Conservation (phyloP, 257 asterid genomes). For the Paraleonurus japonicus region DNA sequence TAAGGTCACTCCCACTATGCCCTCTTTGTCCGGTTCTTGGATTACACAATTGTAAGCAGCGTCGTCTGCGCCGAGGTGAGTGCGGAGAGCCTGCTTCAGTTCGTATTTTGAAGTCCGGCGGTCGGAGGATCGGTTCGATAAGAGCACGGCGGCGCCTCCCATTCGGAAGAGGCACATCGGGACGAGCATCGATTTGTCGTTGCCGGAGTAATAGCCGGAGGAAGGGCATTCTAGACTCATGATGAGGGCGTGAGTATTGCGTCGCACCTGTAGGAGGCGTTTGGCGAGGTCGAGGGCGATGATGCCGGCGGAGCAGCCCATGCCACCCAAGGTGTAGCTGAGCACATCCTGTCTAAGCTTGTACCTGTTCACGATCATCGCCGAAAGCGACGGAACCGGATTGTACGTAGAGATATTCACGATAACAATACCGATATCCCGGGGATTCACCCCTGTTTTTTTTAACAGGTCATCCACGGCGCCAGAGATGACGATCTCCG, state of each 20-base stretch:
- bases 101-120: conserved; percentile 16
- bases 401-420: conserved; percentile 39
- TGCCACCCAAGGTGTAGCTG: conserved; percentile 40
- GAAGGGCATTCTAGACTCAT: conserved; percentile 26
- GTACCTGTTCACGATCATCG: conserved; percentile 38
- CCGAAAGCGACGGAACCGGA: conserved; percentile 46
- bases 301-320: conserved; percentile 49
- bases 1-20: not conserved
- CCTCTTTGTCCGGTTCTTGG: conserved; percentile 21
- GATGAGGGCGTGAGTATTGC: conserved; percentile 16
- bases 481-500: conserved; percentile 37
- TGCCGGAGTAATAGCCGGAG: conserved; percentile 18
- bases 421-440: conserved; percentile 38
- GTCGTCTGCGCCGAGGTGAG: conserved; percentile 25
- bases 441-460: conserved; percentile 35
- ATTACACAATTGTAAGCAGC: conserved; percentile 18
- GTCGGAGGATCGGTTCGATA: conserved; percentile 26
- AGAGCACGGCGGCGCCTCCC: conserved; percentile 34
- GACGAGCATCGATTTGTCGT: conserved; percentile 19
- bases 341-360: conserved; percentile 37
- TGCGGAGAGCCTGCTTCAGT: conserved; percentile 20
- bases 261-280: conserved; percentile 24
- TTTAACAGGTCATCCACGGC: conserved; percentile 36
- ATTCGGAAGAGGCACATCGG: conserved; percentile 29
- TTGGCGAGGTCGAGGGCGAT: conserved; percentile 45